Conservation (phyloP, 2,329 filamentous ascomycete species). For the Neofusicoccum umdonicola region DNA sequence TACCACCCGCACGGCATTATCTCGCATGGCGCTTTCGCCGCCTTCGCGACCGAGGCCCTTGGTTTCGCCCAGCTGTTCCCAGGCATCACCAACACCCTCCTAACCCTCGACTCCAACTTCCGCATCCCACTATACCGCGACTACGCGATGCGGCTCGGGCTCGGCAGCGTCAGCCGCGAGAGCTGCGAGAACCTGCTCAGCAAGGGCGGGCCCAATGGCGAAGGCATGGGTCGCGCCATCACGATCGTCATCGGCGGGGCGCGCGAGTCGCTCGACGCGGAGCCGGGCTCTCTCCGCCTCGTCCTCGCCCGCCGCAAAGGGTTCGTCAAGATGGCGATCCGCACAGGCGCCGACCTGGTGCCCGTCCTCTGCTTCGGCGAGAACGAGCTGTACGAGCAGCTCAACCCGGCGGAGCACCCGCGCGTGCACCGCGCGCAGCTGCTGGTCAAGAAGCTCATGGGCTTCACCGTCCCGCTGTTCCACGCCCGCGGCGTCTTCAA, state of each 20-base stretch:
- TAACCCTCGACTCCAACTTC: conserved; percentile 96
- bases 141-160: conserved; percentile 84
- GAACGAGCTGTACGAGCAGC: conserved; percentile 92
- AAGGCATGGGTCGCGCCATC: conserved; percentile 91
- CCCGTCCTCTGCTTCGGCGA: conserved; percentile 92
- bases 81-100: conserved; percentile 87
- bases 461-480: conserved; percentile 88
- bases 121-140: conserved; percentile 90
- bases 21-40: conserved; percentile 89
- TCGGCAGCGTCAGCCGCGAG: conserved; percentile 85
- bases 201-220: conserved; percentile 70
- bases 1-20: conserved; percentile 99
- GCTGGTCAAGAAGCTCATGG: conserved; percentile 77
- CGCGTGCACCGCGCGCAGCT: conserved; percentile 78
- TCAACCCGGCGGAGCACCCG: conserved; percentile 74
- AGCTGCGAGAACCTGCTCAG: conserved; percentile 86
- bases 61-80: conserved; percentile 87
- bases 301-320: conserved; percentile 83
- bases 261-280: conserved; percentile 84
- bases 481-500: conserved; percentile 94
- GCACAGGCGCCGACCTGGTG: conserved; percentile 89
- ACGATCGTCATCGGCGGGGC: conserved; percentile 95
- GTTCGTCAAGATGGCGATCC: conserved; percentile 89
- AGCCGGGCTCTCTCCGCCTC: conserved; percentile 72
- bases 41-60: conserved; percentile 86